phyloP scores from a whole-genome alignment of 352 stramenopile genomes.

The Globisporangium acanthophoron region DNA sequence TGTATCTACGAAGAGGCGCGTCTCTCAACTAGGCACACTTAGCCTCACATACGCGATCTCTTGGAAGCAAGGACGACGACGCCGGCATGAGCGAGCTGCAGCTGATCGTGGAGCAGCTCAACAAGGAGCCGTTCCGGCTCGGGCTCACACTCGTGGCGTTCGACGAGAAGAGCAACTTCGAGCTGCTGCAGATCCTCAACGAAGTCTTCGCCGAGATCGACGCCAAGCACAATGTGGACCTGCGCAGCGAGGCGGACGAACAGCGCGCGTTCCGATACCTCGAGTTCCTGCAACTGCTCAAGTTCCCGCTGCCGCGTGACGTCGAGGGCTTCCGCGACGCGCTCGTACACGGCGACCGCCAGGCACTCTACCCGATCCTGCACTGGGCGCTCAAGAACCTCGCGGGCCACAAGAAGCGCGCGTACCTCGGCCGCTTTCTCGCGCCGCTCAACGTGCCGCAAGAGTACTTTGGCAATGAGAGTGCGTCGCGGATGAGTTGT shows the following conservation, averaged over 20 bases:
- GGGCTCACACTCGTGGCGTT: conserved; percentile 90
- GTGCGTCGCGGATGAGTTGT: conserved; percentile 2
- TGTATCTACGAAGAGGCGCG: too few species aligned
- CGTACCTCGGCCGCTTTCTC: conserved; percentile 92
- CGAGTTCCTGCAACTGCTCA: conserved; percentile 92
- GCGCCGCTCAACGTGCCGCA: conserved; percentile 90
- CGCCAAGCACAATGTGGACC: conserved; percentile 75
- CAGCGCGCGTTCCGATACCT: conserved; percentile 77
- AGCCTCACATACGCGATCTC: background rate
- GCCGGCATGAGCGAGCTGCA: conserved; percentile 84
- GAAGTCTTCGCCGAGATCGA: conserved; percentile 91
- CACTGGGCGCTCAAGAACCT: conserved; percentile 91
- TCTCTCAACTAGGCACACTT: background rate
- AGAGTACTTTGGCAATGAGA: conserved; percentile 90
- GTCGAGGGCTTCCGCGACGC: conserved; percentile 72
- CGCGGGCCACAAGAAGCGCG: conserved; percentile 86
- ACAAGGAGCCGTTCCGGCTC: conserved; percentile 90
- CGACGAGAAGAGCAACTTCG: conserved; percentile 91
- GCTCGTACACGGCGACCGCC: conserved; percentile 75
- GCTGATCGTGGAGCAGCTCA: conserved; percentile 91
- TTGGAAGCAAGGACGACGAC: background rate
- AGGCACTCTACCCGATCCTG: conserved; percentile 89
- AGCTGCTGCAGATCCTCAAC: conserved; percentile 92
- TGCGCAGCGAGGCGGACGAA: conserved; percentile 80
- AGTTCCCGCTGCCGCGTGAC: conserved; percentile 84